These are phyloP conservation scores for Fraxinus sp. DNA, from an alignment of 305 asterid species.

Conservation along the genomic window DNA sequence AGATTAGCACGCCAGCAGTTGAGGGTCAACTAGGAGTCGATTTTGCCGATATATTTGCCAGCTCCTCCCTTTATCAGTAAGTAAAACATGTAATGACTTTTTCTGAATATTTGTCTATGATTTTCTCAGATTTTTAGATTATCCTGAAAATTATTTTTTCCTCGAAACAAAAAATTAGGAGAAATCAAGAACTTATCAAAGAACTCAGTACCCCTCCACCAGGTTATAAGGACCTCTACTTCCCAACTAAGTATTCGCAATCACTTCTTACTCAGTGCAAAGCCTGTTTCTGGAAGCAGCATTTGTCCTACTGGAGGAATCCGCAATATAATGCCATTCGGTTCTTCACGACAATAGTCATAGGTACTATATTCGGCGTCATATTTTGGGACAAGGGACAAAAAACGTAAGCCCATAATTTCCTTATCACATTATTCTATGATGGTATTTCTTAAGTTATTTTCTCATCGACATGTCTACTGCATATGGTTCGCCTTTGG, in stretches of 20 bases:
- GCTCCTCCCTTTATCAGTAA: constrained; percentile 46
- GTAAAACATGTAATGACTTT: neutral
- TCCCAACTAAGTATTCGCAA: constrained; percentile 40
- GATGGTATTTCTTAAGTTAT: neutral
- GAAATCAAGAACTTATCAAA: constrained; percentile 39
- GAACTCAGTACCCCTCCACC: constrained; percentile 45
- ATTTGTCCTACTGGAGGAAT: constrained; percentile 54
- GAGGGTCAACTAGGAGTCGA: constrained; percentile 43
- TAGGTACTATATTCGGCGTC: constrained; percentile 42
- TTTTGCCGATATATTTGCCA: constrained; percentile 43
- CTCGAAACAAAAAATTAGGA: constrained; percentile 25
- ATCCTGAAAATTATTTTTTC: neutral
- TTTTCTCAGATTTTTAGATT: neutral
- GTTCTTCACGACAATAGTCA: constrained; percentile 36
- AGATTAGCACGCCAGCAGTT: constrained; percentile 36
- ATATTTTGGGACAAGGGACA: constrained; percentile 55
- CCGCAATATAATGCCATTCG: constrained; percentile 46
- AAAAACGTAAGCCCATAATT: constrained; percentile 31
- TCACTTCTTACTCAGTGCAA: constrained; percentile 42
- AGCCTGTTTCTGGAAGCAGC: constrained; percentile 60
- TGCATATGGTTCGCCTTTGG: neutral
- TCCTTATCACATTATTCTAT: neutral
- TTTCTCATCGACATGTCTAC: neutral
- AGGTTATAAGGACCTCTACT: constrained; percentile 40
- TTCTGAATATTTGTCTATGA: neutral